These are phyloP conservation scores for Xylaria telfairii DNA, from an alignment of 495 filamentous ascomycete species.

Conservation along the genomic window DNA sequence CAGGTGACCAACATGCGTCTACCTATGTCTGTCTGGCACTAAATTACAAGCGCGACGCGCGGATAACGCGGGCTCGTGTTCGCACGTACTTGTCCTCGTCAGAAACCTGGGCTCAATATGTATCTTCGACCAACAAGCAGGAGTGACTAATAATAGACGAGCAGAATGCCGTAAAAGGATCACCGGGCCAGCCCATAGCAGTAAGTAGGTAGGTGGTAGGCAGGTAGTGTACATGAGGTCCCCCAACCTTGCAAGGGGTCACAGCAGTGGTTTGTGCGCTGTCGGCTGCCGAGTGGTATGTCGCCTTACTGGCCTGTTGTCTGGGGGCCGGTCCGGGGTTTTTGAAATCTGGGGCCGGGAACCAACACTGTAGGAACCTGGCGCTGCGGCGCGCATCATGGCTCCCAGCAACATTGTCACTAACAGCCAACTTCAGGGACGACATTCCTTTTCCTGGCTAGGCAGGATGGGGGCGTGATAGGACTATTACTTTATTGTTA, in stretches of 20 bases:
- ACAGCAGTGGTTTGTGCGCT: conserved; percentile 8
- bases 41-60: conserved; percentile 11
- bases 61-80: conserved; percentile 14
- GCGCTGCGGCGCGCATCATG: background rate
- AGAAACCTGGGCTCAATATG: background rate
- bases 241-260: background rate
- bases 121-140: background rate
- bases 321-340: conserved; percentile 5
- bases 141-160: conserved; percentile 25
- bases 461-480: background rate
- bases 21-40: background rate
- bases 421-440: background rate
- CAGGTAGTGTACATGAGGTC: background rate
- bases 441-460: conserved; percentile 15
- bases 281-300: conserved; percentile 12
- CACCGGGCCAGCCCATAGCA: conserved; percentile 8
- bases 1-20: background rate
- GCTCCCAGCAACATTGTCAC: conserved; percentile 8
- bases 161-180: conserved; percentile 3
- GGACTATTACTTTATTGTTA: conserved; percentile 10
- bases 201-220: background rate
- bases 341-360: conserved; percentile 12
- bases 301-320: background rate
- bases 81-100: background rate
- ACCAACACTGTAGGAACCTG: background rate